Conservation (phyloP, 495 filamentous ascomycete species). For the Penicillium flavigenum region DNA sequence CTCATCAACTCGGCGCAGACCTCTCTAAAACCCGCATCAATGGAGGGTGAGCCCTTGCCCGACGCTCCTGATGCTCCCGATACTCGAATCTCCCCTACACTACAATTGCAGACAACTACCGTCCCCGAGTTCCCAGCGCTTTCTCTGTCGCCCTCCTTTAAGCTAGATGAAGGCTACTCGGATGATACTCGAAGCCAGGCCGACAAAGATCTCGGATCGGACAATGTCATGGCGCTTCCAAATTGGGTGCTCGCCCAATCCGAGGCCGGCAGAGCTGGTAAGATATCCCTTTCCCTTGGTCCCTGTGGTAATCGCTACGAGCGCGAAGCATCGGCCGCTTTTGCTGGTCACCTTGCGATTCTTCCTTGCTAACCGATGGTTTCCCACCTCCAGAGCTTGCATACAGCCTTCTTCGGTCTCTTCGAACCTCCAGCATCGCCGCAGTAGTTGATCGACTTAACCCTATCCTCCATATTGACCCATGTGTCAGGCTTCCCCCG, state of each 20-base stretch:
- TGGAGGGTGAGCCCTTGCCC: slow-evolving; percentile 35
- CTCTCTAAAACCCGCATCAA: slow-evolving; percentile 19
- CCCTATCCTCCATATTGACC: slow-evolving; percentile 87
- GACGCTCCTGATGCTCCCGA: slow-evolving; percentile 18
- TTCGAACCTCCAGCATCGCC: slow-evolving; percentile 72
- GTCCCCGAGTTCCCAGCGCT: slow-evolving; percentile 31
- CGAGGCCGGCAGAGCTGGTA: slow-evolving; percentile 57
- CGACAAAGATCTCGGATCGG: slow-evolving; percentile 43
- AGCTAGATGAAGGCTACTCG: slow-evolving; percentile 65
- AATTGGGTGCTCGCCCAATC: slow-evolving; percentile 53
- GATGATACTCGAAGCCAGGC: slow-evolving; percentile 60
- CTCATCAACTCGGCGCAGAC: slow-evolving; percentile 2
- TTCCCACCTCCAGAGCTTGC: slow-evolving; percentile 42
- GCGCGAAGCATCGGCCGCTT: not conserved
- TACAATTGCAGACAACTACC: slow-evolving; percentile 29
- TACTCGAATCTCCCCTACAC: slow-evolving; percentile 22
- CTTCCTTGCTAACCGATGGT: slow-evolving; percentile 14
- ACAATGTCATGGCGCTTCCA: slow-evolving; percentile 47
- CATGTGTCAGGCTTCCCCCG: slow-evolving; percentile 76
- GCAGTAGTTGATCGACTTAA: slow-evolving; percentile 74
- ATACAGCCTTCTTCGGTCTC: slow-evolving; percentile 61
- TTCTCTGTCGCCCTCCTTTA: slow-evolving; percentile 48
- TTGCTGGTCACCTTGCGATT: not conserved
- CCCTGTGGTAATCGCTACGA: not conserved
- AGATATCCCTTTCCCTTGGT: slow-evolving; percentile 16